Percentiles rank a stretch among this genome's conserved stretches.
phyloP scores from a whole-genome alignment of 257 asterid species.

The Capsicum rhomboideum region DNA sequence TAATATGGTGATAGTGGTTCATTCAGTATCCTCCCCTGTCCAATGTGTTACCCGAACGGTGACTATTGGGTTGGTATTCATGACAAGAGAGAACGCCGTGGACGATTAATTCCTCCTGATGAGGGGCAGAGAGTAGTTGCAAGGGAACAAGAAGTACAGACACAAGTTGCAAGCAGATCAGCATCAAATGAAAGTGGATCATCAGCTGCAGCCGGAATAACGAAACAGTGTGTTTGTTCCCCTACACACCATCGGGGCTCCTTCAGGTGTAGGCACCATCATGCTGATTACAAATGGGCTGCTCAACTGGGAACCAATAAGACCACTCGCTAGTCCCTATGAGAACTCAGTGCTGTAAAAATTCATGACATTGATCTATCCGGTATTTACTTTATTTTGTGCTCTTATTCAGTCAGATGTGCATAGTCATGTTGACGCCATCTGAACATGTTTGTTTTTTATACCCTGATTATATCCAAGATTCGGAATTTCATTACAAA shows the following conservation, averaged over 20 bases:
- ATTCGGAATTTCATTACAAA: background rate
- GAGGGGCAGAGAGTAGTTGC: background rate
- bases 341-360: background rate
- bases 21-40: background rate
- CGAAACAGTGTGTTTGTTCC: constrained; percentile 6
- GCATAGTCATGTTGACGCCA: background rate
- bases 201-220: background rate
- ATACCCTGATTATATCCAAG: background rate
- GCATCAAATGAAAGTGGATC: background rate
- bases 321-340: background rate
- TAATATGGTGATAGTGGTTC: background rate
- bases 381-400: background rate
- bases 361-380: background rate
- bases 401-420: background rate
- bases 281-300: constrained; percentile 4
- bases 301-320: background rate
- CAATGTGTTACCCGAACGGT: background rate
- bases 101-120: background rate
- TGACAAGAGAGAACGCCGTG: background rate
- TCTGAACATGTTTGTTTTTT: background rate
- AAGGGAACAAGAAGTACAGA: background rate
- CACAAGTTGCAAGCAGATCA: background rate
- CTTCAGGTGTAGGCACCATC: constrained; percentile 8
- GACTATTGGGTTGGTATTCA: background rate
- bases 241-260: constrained; percentile 8